Evolutionary conservation across 768 basidiomycete genomes (phyloP).

Genomic region (Tricholoma furcatifolium): DNA sequence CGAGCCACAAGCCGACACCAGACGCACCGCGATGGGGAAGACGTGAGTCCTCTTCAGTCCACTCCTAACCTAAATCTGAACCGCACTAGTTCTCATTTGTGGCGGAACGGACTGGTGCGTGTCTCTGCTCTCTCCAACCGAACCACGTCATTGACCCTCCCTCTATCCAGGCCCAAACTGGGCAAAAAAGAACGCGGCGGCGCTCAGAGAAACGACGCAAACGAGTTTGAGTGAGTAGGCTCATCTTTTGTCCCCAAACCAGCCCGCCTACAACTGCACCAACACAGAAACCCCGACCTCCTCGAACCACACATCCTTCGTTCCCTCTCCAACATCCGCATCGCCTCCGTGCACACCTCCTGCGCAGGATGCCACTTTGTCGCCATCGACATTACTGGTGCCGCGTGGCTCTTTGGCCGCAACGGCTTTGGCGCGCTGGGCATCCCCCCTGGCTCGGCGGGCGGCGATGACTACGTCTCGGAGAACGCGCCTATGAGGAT

Average conservation of each 20-base stretch:
- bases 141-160: conserved; percentile 1
- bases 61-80: conserved; percentile 1
- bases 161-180: conserved; percentile 59
- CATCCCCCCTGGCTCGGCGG: conserved; percentile 44
- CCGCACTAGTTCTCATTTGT: conserved; percentile 68
- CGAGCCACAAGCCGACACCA: conserved; percentile 10
- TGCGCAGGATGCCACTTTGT: conserved; percentile 78
- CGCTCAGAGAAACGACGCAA: conserved; percentile 39
- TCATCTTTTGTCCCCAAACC: background rate
- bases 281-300: conserved; percentile 68
- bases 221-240: conserved; percentile 34
- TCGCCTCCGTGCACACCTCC: conserved; percentile 70
- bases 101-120: conserved; percentile 88
- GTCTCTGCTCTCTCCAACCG: background rate
- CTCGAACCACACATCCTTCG: conserved; percentile 88
- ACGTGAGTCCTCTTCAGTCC: conserved; percentile 3
- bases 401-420: conserved; percentile 89
- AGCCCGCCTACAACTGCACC: background rate
- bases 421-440: conserved; percentile 65
- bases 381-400: conserved; percentile 68
- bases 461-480: conserved; percentile 58
- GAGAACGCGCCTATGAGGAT: conserved; percentile 73
- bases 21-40: conserved; percentile 12
- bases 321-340: conserved; percentile 78
- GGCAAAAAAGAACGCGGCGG: conserved; percentile 72